Base-by-base conservation (phyloP, 176 grass and related monocot species). In the Cymbopogon citratus region DNA sequence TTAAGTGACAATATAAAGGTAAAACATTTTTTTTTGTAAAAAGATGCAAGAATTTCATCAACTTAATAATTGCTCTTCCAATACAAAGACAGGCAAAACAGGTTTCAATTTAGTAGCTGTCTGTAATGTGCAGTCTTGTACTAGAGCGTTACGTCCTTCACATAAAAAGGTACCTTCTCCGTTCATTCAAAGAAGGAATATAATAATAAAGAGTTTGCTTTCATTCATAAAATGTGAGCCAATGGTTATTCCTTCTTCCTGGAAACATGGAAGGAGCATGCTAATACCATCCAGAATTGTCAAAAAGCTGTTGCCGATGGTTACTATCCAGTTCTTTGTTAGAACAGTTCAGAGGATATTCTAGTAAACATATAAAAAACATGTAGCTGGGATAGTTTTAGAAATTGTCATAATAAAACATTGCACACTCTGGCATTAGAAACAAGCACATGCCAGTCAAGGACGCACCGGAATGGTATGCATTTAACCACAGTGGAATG, bases 401-500 rank as follows among this genome's bases (percentile, higher is more conserved):
- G 16, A 84, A 56, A 83, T 66, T 84, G 19, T 25, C 16, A 19
- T 3, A 81, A 86, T 29, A 81, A 44, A 75, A 3, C 12, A 19
- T 21, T 70, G 33, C 12, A 81, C 2, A 25, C 8, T 76, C 9
- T 12, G 1, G 21, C 24, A 82, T 76, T 51, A 69, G 62, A 79
- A 73, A 62, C 27, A 83, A 79, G 18, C 14, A 74, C 5, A 19
- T 5, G 12, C 3, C 3, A 74, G 45, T 65, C 28, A 35, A 68
- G 9, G 27, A 24, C 5, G 7, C 40, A 28, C 96, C 92, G 81
- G 89, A 69, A 85, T 80, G 36, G 81, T 81, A 76, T 77, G 92
- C 85, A 73, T 87, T 73, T 85, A 91, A 29, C 92, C 96, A 99
- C 21, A 99, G 33, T 21, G 92, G 96, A 48, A 95, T 3, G 44